Base-by-base conservation (phyloP, 2,329 filamentous ascomycete species). In the Exophiala viscosa region DNA sequence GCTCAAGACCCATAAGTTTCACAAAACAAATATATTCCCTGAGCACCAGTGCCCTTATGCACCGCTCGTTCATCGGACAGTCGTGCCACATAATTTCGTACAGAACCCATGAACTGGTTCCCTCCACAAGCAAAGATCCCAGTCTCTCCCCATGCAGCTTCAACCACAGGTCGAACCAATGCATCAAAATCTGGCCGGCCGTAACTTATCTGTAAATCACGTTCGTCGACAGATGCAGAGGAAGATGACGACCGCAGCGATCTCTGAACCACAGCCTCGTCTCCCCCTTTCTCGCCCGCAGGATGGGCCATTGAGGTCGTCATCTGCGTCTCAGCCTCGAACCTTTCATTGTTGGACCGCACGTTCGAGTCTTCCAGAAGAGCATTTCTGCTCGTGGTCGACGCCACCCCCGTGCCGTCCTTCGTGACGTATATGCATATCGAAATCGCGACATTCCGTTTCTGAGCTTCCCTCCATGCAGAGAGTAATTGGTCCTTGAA, bases 21-120 rank as follows among this genome's bases (percentile, higher is more conserved):
- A 0, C 76, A 76, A 67, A 83, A 80, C 35, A 84, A 64, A 64
- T 78, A 83, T 33, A 85, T 78, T 0, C 83, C 83, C 64, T 85
- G 82, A 13, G 83, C 83, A 0, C 82, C 83, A 0, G 80, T 85
- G 2, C 83, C 83, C 65, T 86, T 86, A 59, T 85, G 82, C 39
- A 86, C 81, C 2, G 81, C 83, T 31, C 84, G 72, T 66, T 86
- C 84, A 64, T 87, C 82, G 57, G 80, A 83, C 41, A 86, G 60
- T 5, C 64, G 70, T 3, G 80, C 80, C 0, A 81, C 80, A 52
- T 71, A 75, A 14, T 72, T 75, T 50, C 82, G 74, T 3, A 82
- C 76, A 54, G 79, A 73, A 11, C 76, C 72, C 2, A 78, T 75
- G 41, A 86, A 64, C 0, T 77, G 76, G 1, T 67, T 64, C 0